Conservation (phyloP, 2,329 filamentous ascomycete genomes). For the Hypoxylon sp. region DNA sequence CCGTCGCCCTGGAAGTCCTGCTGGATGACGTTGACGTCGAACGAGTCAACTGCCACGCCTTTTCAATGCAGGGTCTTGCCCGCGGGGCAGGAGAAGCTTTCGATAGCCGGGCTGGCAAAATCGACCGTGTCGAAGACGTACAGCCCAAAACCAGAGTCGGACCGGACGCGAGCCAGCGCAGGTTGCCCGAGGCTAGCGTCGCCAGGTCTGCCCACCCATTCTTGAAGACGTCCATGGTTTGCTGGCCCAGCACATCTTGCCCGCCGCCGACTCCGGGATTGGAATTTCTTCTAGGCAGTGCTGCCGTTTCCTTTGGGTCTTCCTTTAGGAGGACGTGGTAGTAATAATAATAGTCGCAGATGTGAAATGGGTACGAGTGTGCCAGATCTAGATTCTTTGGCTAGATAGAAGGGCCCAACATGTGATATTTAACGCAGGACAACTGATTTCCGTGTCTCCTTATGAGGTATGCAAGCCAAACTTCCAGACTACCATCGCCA, state of each 20-base stretch:
- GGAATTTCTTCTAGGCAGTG: constrained; percentile 48
- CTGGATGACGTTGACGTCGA: constrained; percentile 39
- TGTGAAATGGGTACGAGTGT: too few relatives aligned
- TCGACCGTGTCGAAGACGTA: constrained; percentile 43
- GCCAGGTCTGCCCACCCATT: constrained; percentile 43
- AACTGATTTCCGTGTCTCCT: background rate
- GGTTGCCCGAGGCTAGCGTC: constrained; percentile 40
- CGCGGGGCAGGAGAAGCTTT: constrained; percentile 45
- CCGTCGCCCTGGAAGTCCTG: constrained; percentile 43
- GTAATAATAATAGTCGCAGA: too few relatives aligned
- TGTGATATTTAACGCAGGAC: too few relatives aligned
- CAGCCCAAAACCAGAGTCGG: constrained; percentile 36
- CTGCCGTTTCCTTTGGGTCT: too few relatives aligned
- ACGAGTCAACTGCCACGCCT: constrained; percentile 43
- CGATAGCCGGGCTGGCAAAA: constrained; percentile 37
- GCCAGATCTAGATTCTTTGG: too few relatives aligned
- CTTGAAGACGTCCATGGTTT: constrained; percentile 45
- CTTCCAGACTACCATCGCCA: too few relatives aligned
- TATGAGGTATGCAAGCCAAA: background rate
- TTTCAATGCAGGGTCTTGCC: constrained; percentile 45
- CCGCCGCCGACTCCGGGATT: constrained; percentile 39
- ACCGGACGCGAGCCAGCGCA: constrained; percentile 45
- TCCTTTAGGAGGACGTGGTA: too few relatives aligned
- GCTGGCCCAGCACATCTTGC: constrained; percentile 44
- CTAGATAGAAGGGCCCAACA: too few relatives aligned